Base-by-base conservation (phyloP, 345 rosid species). In the Erysimum cheiranthoides region DNA sequence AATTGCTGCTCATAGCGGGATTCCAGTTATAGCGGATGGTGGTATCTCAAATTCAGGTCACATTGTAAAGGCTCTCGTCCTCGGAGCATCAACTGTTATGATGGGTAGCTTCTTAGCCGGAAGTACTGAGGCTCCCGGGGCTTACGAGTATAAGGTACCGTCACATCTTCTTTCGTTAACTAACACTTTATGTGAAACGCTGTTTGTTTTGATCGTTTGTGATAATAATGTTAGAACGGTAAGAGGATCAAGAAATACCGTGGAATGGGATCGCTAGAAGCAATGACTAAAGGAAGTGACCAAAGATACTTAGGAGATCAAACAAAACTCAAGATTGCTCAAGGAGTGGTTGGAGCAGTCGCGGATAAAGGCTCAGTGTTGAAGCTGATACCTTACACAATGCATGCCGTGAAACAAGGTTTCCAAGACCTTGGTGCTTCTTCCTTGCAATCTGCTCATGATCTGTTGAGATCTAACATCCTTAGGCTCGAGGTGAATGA, bases 351-450 rank as follows among this genome's bases (percentile, higher is more conserved):
- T 31, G 99, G 97, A 76, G 87, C 97, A 35, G 97, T 95, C 61
- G 88, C 90, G 14, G 98, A 95, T 83, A 92, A 90, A 85, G 99
- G 97, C n/a, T 92, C 97, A 2, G 89, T 92, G 10, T 83, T 92
- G 77, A 87, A 87, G 79, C 80, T 90, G 63, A 51, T 90, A 67
- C 97, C 97, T 70, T 92, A 95, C 81, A 84, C 97, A 3, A 88
- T 92, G 89, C 99, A 95, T 78, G 99, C 99, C 12, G 98, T 90
- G 62, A 95, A 88, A 81, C 98, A 94, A 86, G 99, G 99, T 32
- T 88, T 95, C 70, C 99, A 95, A 84, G 99, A 95, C 79, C 90
- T 92, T 46, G 98, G 99, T 39, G 96, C 97, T 61, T 81, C 87
- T 31, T 92, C 98, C 51, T 61, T 92, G 79, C 77, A 71, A 64